Base-by-base conservation (phyloP, 345 rosid species). In the Raphanus sativus region DNA sequence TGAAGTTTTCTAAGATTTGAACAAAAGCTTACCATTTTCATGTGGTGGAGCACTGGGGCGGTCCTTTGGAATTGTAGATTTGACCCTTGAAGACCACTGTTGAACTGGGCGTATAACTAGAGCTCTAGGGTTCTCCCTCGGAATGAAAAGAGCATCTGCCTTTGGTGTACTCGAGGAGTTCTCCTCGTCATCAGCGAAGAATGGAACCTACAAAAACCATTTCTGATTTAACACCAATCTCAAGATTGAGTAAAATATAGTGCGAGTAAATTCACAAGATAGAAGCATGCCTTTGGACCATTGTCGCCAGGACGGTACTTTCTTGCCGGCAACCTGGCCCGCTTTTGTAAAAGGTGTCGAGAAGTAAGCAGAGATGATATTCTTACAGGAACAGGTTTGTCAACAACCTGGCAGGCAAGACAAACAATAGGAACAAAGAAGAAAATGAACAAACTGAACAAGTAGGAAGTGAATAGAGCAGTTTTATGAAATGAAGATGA, bases 71-170 rank as follows among this genome's bases (percentile, higher is more conserved):
- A 84, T 83, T 34, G 91, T 81, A 65, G 73, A 73, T 81, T 86
- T 91, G 50, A 83, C 89, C 80, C 92, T 86, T 15, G 76, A 65
- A 65, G 81, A 25, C 81, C 81, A 77, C 62, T 77, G 67, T 59
- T 87, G 92, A 29, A 76, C 67, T 65, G 96, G 92, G 75, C 81
- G 91, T 77, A 91, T 91, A 64, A 96, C 86, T 54, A 93, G 83
- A 81, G 97, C 87, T 82, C 98, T 90, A 48, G 99, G 99, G 75
- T 96, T 93, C 77, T 96, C 99, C 85, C 99, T 81, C 7, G 96
- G 99, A 83, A 96, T 80, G 80, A 96, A 89, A 71, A 91, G 85
- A 45, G 96, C 98, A 84, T 91, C 96, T 6, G 95, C 97, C 85
- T 96, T 92, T 5, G 99, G 98, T 33, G 96, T 91, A 78, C 93